Evolutionary conservation across 169 alveolate genomes (phyloP).

Genomic region (Plasmodium reichenowi): DNA sequence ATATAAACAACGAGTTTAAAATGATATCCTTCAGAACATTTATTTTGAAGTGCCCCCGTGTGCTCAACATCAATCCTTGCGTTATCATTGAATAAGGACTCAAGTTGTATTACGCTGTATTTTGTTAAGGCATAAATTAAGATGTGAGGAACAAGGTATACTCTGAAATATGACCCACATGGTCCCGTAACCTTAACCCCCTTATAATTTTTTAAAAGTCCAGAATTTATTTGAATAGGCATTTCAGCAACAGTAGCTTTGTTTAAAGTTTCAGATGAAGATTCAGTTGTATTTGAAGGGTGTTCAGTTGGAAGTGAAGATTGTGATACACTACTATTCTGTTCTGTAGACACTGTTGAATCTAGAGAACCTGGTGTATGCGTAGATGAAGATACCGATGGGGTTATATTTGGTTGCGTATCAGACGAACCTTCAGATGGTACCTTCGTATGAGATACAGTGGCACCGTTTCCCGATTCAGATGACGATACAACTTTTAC

Average conservation of each 20-base stretch:
- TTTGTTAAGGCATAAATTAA: background rate
- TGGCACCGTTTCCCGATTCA: no score
- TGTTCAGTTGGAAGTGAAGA: background rate
- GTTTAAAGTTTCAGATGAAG: background rate
- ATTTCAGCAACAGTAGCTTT: background rate
- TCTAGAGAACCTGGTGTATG: no score
- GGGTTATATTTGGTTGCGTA: no score
- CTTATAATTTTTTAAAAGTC: slow-evolving; percentile 25
- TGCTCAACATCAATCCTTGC: background rate
- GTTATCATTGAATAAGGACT: background rate
- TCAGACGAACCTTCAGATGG: no score
- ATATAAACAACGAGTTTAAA: slow-evolving; percentile 6
- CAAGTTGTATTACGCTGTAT: no score
- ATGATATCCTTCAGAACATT: background rate
- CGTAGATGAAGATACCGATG: no score
- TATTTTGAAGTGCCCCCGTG: background rate
- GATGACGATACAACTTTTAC: no score
- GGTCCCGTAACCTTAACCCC: slow-evolving; percentile 44
- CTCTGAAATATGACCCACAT: slow-evolving; percentile 48
- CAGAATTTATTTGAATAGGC: slow-evolving; percentile 9
- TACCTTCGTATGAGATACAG: no score
- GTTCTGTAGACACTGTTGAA: no score
- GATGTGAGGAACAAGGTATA: slow-evolving; percentile 28
- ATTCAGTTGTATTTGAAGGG: background rate
- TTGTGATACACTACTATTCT: no score